These are phyloP conservation scores for Nyctanthes arbortristis DNA, from an alignment of 257 asterid species.

Conservation along the genomic window DNA sequence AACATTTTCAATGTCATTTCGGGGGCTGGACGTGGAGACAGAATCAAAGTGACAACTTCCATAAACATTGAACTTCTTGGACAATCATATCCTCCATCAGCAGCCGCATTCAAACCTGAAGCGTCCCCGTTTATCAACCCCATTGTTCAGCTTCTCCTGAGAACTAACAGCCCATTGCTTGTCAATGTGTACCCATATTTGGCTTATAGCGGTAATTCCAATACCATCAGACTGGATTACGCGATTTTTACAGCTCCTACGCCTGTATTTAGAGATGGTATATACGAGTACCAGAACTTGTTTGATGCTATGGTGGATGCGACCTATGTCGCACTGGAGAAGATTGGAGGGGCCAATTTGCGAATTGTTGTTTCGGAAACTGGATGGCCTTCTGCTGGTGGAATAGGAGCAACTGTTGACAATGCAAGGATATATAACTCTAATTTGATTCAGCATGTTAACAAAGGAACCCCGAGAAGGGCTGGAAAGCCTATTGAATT, in stretches of 20 bases:
- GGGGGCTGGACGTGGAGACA: constrained; percentile 10
- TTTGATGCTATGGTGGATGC: constrained; percentile 44
- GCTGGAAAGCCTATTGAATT: constrained; percentile 20
- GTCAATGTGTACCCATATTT: constrained; percentile 40
- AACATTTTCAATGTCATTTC: constrained; percentile 28
- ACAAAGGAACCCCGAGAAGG: constrained; percentile 15
- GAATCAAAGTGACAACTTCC: constrained; percentile 38
- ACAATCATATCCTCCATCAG: constrained; percentile 34
- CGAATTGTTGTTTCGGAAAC: constrained; percentile 37
- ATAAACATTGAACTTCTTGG: constrained; percentile 19
- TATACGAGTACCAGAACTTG: constrained; percentile 30
- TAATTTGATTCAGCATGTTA: constrained; percentile 27
- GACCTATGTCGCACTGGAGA: constrained; percentile 32
- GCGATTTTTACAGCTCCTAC: constrained; percentile 23
- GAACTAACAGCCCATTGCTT: constrained; percentile 29
- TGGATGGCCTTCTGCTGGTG: constrained; percentile 47
- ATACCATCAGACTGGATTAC: constrained; percentile 13
- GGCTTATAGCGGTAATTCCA: constrained; percentile 1
- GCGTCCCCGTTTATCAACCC: constrained; percentile 16
- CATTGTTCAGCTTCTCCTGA: constrained; percentile 21
- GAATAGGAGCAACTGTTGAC: constrained; percentile 9
- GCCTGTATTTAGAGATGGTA: constrained; percentile 21
- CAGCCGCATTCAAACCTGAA: constrained; percentile 15
- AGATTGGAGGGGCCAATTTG: constrained; percentile 26
- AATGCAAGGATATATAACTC: constrained; percentile 17